These are phyloP conservation scores for Neonectria magnoliae DNA, from an alignment of 2,329 filamentous ascomycete species.

Conservation along the genomic window DNA sequence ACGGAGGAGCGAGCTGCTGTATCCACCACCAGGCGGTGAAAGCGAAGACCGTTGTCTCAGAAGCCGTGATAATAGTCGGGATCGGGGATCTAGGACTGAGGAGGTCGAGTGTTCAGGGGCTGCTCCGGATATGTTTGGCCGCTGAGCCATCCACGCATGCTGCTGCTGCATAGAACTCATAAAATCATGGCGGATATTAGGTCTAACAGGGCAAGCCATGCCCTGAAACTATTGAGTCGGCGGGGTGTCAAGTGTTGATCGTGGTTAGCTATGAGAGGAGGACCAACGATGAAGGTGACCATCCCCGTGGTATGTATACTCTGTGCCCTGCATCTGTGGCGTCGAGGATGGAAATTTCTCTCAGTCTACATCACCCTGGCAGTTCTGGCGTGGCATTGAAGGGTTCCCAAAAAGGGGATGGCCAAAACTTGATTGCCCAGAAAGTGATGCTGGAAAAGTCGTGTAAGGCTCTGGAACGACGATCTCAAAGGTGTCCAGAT, in stretches of 20 bases:
- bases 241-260: slow-evolving; percentile 3
- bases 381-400: slow-evolving; percentile 23
- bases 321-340: slow-evolving; percentile 6
- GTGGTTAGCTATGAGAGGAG: not conserved
- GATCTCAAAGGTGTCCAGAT: slow-evolving; percentile 18
- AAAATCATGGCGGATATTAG: not conserved
- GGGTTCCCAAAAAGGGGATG: not conserved
- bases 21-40: slow-evolving; percentile 18
- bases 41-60: slow-evolving; percentile 7
- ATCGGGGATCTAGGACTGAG: not conserved
- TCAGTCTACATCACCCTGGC: slow-evolving; percentile 10
- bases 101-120: not conserved
- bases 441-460: slow-evolving; percentile 1
- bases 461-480: slow-evolving; percentile 1
- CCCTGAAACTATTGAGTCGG: not conserved
- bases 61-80: not conserved
- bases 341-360: not conserved
- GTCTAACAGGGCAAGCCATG: not conserved
- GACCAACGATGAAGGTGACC: not conserved
- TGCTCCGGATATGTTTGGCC: not conserved
- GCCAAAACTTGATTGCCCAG: not conserved
- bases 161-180: not conserved
- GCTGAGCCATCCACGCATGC: not conserved
- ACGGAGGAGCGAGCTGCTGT: slow-evolving; percentile 3
- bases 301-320: not conserved